Percentiles rank a stretch among this genome's conserved stretches.
phyloP scores from a whole-genome alignment of 345 rosid species.

The Euclidium syriacum region DNA sequence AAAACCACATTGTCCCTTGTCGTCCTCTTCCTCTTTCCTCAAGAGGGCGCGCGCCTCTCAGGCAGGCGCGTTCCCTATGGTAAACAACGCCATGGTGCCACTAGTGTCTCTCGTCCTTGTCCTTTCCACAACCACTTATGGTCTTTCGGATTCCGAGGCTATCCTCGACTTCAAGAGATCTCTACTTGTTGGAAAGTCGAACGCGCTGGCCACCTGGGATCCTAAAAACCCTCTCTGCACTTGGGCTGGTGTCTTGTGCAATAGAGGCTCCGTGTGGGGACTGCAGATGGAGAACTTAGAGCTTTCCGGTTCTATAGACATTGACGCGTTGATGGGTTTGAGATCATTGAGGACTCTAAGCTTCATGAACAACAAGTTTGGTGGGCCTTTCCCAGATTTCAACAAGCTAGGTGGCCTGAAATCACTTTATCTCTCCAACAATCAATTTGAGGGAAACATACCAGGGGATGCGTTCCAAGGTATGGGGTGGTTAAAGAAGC shows the following conservation, averaged over 20 bases:
- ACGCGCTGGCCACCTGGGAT: slow-evolving; percentile 43
- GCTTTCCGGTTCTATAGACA: slow-evolving; percentile 50
- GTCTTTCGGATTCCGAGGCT: slow-evolving; percentile 39
- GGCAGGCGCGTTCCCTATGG: slow-evolving; percentile 40
- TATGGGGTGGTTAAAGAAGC: slow-evolving; percentile 56
- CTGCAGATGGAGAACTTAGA: slow-evolving; percentile 62
- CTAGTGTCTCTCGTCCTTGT: slow-evolving; percentile 13
- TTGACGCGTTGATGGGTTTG: slow-evolving; percentile 36
- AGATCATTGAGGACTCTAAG: slow-evolving; percentile 52
- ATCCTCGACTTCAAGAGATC: slow-evolving; percentile 63
- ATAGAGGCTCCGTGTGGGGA: slow-evolving; percentile 45
- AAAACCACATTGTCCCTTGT: slow-evolving; percentile 8
- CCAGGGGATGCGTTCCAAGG: slow-evolving; percentile 51
- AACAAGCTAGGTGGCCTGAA: slow-evolving; percentile 45
- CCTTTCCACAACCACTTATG: slow-evolving; percentile 21
- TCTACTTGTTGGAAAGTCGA: slow-evolving; percentile 25
- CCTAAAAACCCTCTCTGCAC: slow-evolving; percentile 40
- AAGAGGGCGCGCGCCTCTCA: slow-evolving; percentile 50
- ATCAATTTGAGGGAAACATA: slow-evolving; percentile 60
- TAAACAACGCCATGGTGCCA: slow-evolving; percentile 21
- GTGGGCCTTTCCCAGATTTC: slow-evolving; percentile 56
- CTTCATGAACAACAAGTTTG: slow-evolving; percentile 53
- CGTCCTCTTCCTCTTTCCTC: slow-evolving; percentile 23
- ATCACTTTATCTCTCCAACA: slow-evolving; percentile 54
- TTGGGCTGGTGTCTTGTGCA: slow-evolving; percentile 72